Evolutionary conservation across 805 yeast species (phyloP), one percentile per base, ranked within the genome.

Genomic region (Yamadazyma philogaea): DNA sequence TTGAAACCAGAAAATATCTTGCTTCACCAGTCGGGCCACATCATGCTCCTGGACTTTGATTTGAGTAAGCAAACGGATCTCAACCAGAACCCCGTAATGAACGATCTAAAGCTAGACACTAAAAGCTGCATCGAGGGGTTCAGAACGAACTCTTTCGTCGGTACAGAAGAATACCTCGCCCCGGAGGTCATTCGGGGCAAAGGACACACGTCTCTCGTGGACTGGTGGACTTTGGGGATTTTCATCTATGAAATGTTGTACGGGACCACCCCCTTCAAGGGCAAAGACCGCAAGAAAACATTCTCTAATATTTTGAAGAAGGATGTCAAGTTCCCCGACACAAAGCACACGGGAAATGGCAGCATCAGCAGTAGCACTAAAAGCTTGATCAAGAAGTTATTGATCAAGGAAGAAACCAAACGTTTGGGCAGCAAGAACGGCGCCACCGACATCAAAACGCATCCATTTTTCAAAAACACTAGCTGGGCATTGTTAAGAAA

Each of bases 161-260:
- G 99, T 1, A 93, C 99, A 0, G 99, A 93, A 59, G 99, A 93
- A 60, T 93, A 93, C 61, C 89, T 93, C 55, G 98, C 99, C 0
- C 99, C 99, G 0, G 99, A 93, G 57, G 99, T 93, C 4, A 93
- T 93, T 42, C 73, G 93, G 60, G 98, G 98, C 1, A 87, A 90
- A 53, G 99, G 99, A 1, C 99, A 93, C 56, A 91, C 98, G 1
- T 84, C 91, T 6, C 96, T 98, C 0, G 99, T 93, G 14, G 99
- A 93, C 63, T 93, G 99, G 99, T 93, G 99, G 99, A 93, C 99
- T 0, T 69, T 93, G 50, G 99, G 99, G 3, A 89, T 93, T 16
- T 74, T 93, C 54, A 70, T 89, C 18, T 95, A 81, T 63, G 99
- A 93, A 59, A 93, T 93, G 99, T 67, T 93, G 17, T 90, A 80